Evolutionary conservation across 2,329 filamentous ascomycete genomes (phyloP).

Genomic region (Aspergillus nomiae): DNA sequence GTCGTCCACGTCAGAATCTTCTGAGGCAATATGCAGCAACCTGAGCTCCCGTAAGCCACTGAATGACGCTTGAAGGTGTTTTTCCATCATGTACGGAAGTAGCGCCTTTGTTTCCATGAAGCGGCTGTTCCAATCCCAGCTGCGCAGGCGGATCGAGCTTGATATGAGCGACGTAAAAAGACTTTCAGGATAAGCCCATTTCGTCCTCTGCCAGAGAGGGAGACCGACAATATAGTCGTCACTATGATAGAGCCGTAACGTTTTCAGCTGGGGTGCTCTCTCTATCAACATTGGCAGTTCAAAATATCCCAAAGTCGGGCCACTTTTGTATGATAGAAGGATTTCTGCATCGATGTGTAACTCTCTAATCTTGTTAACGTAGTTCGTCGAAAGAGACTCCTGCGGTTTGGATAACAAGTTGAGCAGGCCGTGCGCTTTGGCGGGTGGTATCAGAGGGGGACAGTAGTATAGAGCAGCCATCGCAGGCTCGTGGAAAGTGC

Average conservation of each 20-base stretch:
- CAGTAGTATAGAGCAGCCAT: constrained; percentile 71
- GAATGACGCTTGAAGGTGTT: constrained; percentile 61
- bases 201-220: constrained; percentile 38
- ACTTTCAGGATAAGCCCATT: constrained; percentile 69
- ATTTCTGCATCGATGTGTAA: constrained; percentile 69
- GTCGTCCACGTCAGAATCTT: constrained; percentile 28
- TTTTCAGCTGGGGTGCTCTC: constrained; percentile 66
- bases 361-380: constrained; percentile 69
- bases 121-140: constrained; percentile 60
- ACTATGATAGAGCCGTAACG: constrained; percentile 72
- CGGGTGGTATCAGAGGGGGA: constrained; percentile 62
- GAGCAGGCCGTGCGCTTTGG: constrained; percentile 52
- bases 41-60: constrained; percentile 35
- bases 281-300: constrained; percentile 62
- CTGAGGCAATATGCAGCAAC: constrained; percentile 38
- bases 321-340: constrained; percentile 56
- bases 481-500: constrained; percentile 69
- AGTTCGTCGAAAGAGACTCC: constrained; percentile 59
- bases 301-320: constrained; percentile 56
- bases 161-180: constrained; percentile 67
- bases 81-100: constrained; percentile 52
- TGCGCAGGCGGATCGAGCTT: constrained; percentile 47
- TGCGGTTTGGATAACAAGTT: constrained; percentile 59
- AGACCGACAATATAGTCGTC: constrained; percentile 54
- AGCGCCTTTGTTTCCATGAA: constrained; percentile 42